Evolutionary conservation across 129 eudicot genomes (phyloP).

Genomic region (Smallanthus sonchifolius): DNA sequence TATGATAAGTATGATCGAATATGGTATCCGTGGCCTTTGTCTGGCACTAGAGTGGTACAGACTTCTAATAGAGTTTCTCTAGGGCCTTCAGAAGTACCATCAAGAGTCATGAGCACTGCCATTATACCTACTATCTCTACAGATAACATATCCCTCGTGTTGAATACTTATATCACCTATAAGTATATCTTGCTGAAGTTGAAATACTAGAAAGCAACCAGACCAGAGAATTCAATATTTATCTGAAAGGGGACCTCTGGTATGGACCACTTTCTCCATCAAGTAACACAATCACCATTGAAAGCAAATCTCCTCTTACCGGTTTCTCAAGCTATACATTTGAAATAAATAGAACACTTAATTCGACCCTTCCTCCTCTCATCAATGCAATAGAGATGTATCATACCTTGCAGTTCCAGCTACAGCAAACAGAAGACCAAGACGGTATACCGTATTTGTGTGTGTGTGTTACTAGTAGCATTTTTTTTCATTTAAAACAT

Average conservation of each 20-base stretch:
- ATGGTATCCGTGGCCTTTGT: not conserved
- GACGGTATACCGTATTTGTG: too few relatives aligned
- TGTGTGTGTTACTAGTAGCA: too few relatives aligned
- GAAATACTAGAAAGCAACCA: conserved; percentile 16
- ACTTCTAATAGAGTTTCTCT: not conserved
- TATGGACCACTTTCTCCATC: conserved; percentile 10
- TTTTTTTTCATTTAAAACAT: too few relatives aligned
- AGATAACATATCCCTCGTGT: not conserved
- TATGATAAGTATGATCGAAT: conserved; percentile 25
- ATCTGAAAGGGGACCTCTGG: conserved; percentile 11
- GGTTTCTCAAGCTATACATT: not conserved
- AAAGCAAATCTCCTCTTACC: not conserved
- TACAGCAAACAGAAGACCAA: conserved; percentile 25
- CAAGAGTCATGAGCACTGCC: conserved; percentile 27
- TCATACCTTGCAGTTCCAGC: not conserved
- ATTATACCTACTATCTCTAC: not conserved
- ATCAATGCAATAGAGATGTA: conserved; percentile 36
- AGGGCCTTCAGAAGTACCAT: not conserved
- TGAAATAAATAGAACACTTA: conserved; percentile 9
- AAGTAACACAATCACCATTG: not conserved
- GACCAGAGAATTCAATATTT: conserved; percentile 35
- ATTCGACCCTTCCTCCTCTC: conserved; percentile 39
- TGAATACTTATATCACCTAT: not conserved
- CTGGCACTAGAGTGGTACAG: not conserved
- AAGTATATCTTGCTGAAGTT: conserved; percentile 35